Base-by-base conservation (phyloP, 495 filamentous ascomycete species). In the Articulospora tetracladia region DNA sequence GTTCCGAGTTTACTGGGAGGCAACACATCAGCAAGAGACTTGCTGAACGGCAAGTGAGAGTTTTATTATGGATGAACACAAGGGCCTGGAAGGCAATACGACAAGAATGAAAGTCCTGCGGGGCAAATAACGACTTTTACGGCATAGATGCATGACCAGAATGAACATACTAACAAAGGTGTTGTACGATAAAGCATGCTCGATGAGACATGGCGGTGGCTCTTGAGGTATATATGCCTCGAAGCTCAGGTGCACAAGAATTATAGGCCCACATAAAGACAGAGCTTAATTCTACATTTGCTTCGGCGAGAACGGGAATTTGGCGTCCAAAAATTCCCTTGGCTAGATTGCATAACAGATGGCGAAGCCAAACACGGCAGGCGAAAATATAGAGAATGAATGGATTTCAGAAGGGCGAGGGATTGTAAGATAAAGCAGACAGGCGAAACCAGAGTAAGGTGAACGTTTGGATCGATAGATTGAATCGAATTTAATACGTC, bases 1-100 rank as follows among this genome's bases (percentile, higher is more conserved):
- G 82, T 92, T 24, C 86, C 89, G 4, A 91, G 87, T 69, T 82
- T 90, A 72, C 65, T 86, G 11, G 73, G 73, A 10, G 49, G 41
- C 4, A 26, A 24, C 17, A 22, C 20, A 4, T 4, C 47, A 11
- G 3, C 22, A 50, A 3, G 47, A 50, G 52, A 46, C 17, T n/a
- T 50, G 23, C 11, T 50, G 25, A 27, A 26, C 7, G 47, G 47
- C 19, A 50, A 25, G 47, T 25, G 47, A 50, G 47, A 50, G 8
- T 12, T 25, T 25, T 10, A 10, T 10, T 10, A 39, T 10, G 10
- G n/a, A 39, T n/a, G n/a, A 39, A 10, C 10, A 39, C 34, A 39
- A n/a, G 34, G 10, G n/a, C 10, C 10, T 39, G 34, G n/a, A 39
- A 39, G 34, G n/a, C 10, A 39, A n/a, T 13, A 25, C 4, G 23